Base-by-base conservation (phyloP, 441 rosid genomes). In the Dalechampia spathulata region DNA sequence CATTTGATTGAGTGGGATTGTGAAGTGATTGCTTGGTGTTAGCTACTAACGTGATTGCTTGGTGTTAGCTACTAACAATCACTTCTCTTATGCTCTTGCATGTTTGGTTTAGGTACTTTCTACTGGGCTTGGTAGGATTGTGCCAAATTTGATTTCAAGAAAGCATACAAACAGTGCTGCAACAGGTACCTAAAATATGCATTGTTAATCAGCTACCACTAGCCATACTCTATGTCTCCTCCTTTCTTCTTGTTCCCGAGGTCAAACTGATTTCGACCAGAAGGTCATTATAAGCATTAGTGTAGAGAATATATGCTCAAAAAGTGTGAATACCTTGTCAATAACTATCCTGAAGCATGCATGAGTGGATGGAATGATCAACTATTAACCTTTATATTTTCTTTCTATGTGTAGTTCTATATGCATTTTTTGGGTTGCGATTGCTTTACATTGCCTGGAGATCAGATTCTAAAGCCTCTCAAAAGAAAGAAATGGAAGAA, bases 121-220 rank as follows among this genome's bases (percentile, higher is more conserved):
- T 53, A 93, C 99, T 69, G 99, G 99, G 78, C 82, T 92, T 25
- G 99, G 99, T 58, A 83, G 99, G 77, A 89, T 92, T 52, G 97
- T 92, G 42, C 98, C 98, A 1, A 93, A 90, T 73, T 70, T 93
- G 86, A 93, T 93, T 62, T 93, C 99, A 41, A 87, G 99, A 71
- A 93, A 93, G 82, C 97, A 93, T 73, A 93, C 97, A 43, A 93
- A 93, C 64, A 90, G 90, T 56, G 99, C 99, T 14, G 99, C 99
- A 59, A 93, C 99, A 63, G 89, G 99, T 93, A 69, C 54, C 8
- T 51, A 40, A 38, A 30, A 27, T 32, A 27, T 39, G n/a, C 2
- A 4, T 50, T 43, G 21, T 28, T 9, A 12, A 1, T 11, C 0
- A 4, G 34, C 6, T 55, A 11, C 11, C 49, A 42, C 20, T 41